Conservation (phyloP, 75 land plant species). For the Selaginella tamariscina region DNA sequence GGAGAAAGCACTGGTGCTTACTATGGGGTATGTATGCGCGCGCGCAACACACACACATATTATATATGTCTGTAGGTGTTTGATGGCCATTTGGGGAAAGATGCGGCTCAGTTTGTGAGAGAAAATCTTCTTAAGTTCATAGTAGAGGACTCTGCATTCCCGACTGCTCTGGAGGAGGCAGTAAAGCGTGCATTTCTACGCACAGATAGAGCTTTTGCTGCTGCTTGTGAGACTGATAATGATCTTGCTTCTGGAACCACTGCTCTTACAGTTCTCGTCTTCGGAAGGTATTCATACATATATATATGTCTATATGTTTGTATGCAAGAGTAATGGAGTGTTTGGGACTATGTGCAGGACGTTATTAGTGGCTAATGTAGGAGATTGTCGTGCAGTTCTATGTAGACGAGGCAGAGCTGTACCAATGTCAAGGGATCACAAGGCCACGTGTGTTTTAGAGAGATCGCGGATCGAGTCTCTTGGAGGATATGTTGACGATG, state of each 20-base stretch:
- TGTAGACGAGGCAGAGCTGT: background rate
- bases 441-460: background rate
- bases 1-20: background rate
- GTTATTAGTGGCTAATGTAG: background rate
- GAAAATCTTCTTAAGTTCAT: conserved; percentile 5
- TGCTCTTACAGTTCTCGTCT: conserved; percentile 6
- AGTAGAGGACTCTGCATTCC: background rate
- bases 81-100: conserved; percentile 9
- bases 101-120: conserved; percentile 11
- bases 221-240: background rate
- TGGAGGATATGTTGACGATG: conserved; percentile 7
- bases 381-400: conserved; percentile 8
- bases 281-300: background rate
- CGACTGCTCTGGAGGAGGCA: background rate
- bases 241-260: conserved; percentile 5
- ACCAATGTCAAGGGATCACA: conserved; percentile 9
- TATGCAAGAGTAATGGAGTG: background rate
- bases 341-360: background rate
- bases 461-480: background rate
- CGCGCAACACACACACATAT: background rate
- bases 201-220: background rate
- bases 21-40: background rate
- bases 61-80: conserved; percentile 1
- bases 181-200: conserved; percentile 5
- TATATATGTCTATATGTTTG: background rate